Base-by-base conservation (phyloP, 345 rosid species). In the Psidium friedrichsthalianum region DNA sequence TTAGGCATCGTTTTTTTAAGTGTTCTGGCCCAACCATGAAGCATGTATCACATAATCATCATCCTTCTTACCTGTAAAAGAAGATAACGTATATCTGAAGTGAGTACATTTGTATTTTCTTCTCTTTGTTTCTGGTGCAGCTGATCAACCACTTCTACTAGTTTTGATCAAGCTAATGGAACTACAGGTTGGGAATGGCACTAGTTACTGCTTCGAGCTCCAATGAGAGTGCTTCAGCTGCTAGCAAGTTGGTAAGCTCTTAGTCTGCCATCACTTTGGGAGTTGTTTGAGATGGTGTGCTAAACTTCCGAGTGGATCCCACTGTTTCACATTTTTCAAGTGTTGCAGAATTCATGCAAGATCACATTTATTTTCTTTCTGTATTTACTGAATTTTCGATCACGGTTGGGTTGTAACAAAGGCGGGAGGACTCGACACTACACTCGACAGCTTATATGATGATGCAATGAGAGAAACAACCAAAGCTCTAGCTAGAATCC, bases 371-470 rank as follows among this genome's bases (percentile, higher is more conserved):
- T 32, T 8, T 36, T 36, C 36, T 69, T 32, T 69, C 80, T 69
- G 47, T 69, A 74, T 74, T 56, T 54, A 74, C 56, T 80, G 40
- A 74, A 27, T 49, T 61, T 59, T 83, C 14, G 40, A 83, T 69
- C 80, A 9, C 47, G 22, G 83, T 85, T 61, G 53, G 27, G 64
- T 40, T 24, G 56, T n/a, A 85, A 49, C 54, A 84, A 88, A 97
- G 99, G 99, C 89, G 55, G 99, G 99, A 90, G 99, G 99, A 78
- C 88, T 97, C 27, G 99, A 97, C 93, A 92, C 96, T 85, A 97
- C 96, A 74, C 88, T 97, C 55, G 98, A 97, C 92, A 96, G 99
- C 92, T 88, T 97, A 32, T 97, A 97, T 64, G 99, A 97, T 78
- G 99, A 97, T 88, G 99, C 98, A 82, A 94, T 97, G 69, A 90